Percentiles rank a stretch among this genome's conserved stretches.
Evolutionary conservation across 108 stramenopile species (phyloP).

Genomic region (Pelagomonas calceolata): DNA sequence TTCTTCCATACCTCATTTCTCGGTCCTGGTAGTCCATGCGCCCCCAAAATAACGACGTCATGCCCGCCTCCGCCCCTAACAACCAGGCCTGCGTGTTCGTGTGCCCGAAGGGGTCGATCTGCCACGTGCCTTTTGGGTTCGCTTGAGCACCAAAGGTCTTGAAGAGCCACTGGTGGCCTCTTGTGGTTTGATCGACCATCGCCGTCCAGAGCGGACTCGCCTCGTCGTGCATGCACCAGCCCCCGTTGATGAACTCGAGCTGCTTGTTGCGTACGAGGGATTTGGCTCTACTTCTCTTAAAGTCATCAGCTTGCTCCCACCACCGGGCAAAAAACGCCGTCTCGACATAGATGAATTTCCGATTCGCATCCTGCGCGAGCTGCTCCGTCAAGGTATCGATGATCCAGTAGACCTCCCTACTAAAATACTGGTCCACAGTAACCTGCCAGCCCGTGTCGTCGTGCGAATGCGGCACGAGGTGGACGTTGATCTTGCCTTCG

Average conservation of each 20-base stretch:
- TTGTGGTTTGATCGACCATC: constrained; percentile 92
- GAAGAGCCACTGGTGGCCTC: constrained; percentile 74
- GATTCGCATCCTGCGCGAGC: constrained; percentile 53
- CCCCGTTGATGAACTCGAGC: constrained; percentile 81
- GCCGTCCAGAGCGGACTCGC: constrained; percentile 75
- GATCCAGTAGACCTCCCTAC: constrained; percentile 68
- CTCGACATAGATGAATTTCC: constrained; percentile 90
- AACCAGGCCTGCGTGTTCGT: constrained; percentile 75
- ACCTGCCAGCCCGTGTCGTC: constrained; percentile 86
- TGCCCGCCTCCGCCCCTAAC: constrained; percentile 62
- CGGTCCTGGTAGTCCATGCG: constrained; percentile 90
- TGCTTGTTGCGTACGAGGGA: constrained; percentile 52
- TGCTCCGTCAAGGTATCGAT: constrained; percentile 56
- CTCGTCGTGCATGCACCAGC: constrained; percentile 98
- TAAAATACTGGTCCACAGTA: constrained; percentile 90
- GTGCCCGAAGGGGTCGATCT: constrained; percentile 96
- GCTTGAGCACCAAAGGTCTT: constrained; percentile 54
- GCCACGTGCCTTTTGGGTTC: constrained; percentile 80
- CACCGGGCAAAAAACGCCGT: constrained; percentile 80
- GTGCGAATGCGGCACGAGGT: constrained; percentile 77
- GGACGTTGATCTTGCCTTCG: constrained; percentile 49
- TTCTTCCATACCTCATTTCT: constrained; percentile 37
- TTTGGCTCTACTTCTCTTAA: constrained; percentile 35
- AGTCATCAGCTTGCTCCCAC: constrained; percentile 63
- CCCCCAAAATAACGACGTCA: constrained; percentile 82